phyloP scores from a whole-genome alignment of 768 basidiomycete species.

The Rhodosporidiobolus odoratus region DNA sequence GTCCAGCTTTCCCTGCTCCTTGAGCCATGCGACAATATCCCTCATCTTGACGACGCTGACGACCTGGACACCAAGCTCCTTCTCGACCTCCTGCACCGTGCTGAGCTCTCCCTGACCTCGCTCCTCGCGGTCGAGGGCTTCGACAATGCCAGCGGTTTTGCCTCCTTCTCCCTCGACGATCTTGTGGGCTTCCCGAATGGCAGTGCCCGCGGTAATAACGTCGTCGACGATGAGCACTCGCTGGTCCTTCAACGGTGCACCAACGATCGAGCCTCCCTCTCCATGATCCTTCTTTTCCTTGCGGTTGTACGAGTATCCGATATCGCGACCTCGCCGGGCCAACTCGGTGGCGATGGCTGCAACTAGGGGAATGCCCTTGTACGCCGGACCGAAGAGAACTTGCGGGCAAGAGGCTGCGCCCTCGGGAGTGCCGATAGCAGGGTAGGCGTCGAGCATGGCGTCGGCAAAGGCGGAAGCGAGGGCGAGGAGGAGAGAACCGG shows the following conservation, averaged over 20 bases:
- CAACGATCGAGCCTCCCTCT: constrained; percentile 87
- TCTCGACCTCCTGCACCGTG: constrained; percentile 77
- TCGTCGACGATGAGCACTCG: constrained; percentile 87
- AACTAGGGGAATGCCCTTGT: constrained; percentile 93
- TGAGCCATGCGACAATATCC: constrained; percentile 77
- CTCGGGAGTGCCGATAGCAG: constrained; percentile 24
- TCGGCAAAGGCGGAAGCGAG: constrained; percentile 77
- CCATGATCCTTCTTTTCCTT: constrained; percentile 96
- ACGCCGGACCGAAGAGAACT: constrained; percentile 90
- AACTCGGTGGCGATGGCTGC: constrained; percentile 74
- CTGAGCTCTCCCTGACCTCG: constrained; percentile 65
- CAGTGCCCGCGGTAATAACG: constrained; percentile 87
- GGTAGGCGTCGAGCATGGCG: constrained; percentile 59
- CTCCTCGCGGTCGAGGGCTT: constrained; percentile 81
- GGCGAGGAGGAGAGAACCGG: constrained; percentile 70
- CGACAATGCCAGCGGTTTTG: constrained; percentile 74
- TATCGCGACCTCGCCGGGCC: constrained; percentile 57
- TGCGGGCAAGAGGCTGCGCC: constrained; percentile 53
- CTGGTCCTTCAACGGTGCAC: constrained; percentile 71
- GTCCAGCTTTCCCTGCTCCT: constrained; percentile 57
- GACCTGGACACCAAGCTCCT: constrained; percentile 65
- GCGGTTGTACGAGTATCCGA: constrained; percentile 85
- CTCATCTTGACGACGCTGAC: constrained; percentile 75
- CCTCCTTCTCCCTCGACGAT: constrained; percentile 66
- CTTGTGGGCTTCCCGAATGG: constrained; percentile 74